Conservation (phyloP, 495 filamentous ascomycete genomes). For the Penicillium bovifimosum region DNA sequence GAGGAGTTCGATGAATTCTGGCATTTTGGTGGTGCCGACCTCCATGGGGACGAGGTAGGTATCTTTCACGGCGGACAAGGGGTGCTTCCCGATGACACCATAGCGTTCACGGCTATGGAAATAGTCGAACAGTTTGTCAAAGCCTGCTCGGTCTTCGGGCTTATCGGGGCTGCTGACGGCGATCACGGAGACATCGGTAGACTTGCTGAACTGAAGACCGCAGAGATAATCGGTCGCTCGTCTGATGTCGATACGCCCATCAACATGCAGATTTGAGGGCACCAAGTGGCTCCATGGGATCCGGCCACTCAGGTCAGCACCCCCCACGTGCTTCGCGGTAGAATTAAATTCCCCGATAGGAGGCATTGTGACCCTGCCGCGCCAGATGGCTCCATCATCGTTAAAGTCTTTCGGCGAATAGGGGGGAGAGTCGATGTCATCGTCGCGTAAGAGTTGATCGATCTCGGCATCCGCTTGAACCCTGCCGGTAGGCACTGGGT, state of each 20-base stretch:
- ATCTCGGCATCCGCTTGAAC: slow-evolving; percentile 79
- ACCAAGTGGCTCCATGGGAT: slow-evolving; percentile 67
- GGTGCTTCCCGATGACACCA: slow-evolving; percentile 71
- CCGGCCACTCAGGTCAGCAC: slow-evolving; percentile 59
- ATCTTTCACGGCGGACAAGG: slow-evolving; percentile 62
- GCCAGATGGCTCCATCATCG: slow-evolving; percentile 68
- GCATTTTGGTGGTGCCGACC: slow-evolving; percentile 49
- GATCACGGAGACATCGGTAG: slow-evolving; percentile 68
- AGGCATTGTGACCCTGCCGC: slow-evolving; percentile 71
- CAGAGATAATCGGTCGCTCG: slow-evolving; percentile 86
- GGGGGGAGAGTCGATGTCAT: slow-evolving; percentile 75
- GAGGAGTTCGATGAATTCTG: slow-evolving; percentile 72
- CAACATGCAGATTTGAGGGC: slow-evolving; percentile 61
- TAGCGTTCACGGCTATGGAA: slow-evolving; percentile 72
- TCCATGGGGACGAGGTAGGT: slow-evolving; percentile 74
- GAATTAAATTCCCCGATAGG: slow-evolving; percentile 67
- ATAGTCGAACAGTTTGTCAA: slow-evolving; percentile 70
- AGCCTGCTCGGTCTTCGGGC: slow-evolving; percentile 46
- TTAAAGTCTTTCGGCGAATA: slow-evolving; percentile 76
- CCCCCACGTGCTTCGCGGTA: slow-evolving; percentile 76
- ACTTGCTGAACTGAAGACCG: slow-evolving; percentile 64
- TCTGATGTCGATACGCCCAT: slow-evolving; percentile 75
- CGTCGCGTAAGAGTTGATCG: slow-evolving; percentile 80
- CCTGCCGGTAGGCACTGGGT: slow-evolving; percentile 37
- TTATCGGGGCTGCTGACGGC: slow-evolving; percentile 54